Base-by-base conservation (phyloP, 495 filamentous ascomycete genomes). In the Cetradonia linearis region DNA sequence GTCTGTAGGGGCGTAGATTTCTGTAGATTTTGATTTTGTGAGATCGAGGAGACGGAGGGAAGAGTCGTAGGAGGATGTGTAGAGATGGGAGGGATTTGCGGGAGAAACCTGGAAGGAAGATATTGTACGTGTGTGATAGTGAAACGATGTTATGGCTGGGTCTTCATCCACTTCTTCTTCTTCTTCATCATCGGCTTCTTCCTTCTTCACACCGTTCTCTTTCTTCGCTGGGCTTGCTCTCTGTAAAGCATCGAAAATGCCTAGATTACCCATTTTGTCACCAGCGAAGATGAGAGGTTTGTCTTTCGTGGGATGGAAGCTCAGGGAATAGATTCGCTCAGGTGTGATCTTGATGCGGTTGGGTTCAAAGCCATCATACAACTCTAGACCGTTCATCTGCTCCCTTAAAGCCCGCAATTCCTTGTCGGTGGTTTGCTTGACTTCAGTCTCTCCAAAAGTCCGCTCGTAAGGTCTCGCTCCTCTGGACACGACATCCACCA, bases 211-310 rank as follows among this genome's bases (percentile, higher is more conserved):
- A 33, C 42, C 55, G 16, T 58, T 50, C 37, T 71, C 69, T 14
- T 65, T 40, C 49, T 71, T 70, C 44, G 67, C 57, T 25, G 63
- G 49, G 3, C 79, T 73, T 2, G 73, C 75, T 27, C 82, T 79
- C 63, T 95, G 89, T 0, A 90, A 93, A 1, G 84, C 89, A 67
- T 97, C 91, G 53, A 96, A 88, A n/a, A 98, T 81, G 8, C 94
- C 94, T 34, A 98, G 78, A 57, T 91, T 89, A 27, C 93, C 93
- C 70, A 94, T 80, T 70, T 98, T 97, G 69, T 98, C 93, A 52
- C 91, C 90, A 2, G 92, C 94, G 65, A 97, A 95, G n/a, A 98
- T 80, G 6, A 97, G 76, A 0, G 89, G 83, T 65, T 97, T 97
- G 11, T 88, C 81, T 55, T 80, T 74, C 0, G 85, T 88, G 0